These are phyloP conservation scores for Solanum pinnatisectum DNA, from an alignment of 257 asterid species.

Conservation along the genomic window DNA sequence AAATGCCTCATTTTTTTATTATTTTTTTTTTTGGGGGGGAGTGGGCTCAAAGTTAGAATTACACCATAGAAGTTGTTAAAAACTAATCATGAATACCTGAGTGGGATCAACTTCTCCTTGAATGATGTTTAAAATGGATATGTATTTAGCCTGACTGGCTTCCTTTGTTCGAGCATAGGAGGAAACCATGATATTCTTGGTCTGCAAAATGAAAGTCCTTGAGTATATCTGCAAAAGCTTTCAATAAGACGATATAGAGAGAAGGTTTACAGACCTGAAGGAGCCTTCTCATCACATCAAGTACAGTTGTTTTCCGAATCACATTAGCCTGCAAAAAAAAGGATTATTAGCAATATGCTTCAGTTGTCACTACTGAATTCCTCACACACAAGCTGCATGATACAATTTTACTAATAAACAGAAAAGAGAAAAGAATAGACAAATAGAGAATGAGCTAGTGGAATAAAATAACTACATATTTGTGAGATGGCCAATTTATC, in stretches of 20 bases:
- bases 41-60: too few species aligned
- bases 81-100: conserved; percentile 47
- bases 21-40: too few species aligned
- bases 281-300: conserved; percentile 99
- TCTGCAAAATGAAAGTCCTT: conserved; percentile 41
- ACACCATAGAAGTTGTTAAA: not conserved
- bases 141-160: conserved; percentile 97
- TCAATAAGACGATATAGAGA: conserved; percentile 2
- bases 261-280: conserved; percentile 63
- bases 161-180: conserved; percentile 85
- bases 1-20: too few species aligned
- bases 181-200: conserved; percentile 96
- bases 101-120: conserved; percentile 99
- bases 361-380: not conserved
- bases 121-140: conserved; percentile 86
- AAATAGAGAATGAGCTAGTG: not conserved
- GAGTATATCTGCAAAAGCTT: conserved; percentile 4
- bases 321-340: conserved; percentile 79
- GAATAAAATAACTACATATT: not conserved
- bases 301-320: conserved; percentile 92
- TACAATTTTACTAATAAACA: not conserved
- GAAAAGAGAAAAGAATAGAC: not conserved
- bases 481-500: not conserved
- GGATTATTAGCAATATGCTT: conserved; percentile 12
- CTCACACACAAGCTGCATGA: not conserved